Evolutionary conservation across 163 green algal species (phyloP).

Genomic region (Scenedesmus sp.): DNA sequence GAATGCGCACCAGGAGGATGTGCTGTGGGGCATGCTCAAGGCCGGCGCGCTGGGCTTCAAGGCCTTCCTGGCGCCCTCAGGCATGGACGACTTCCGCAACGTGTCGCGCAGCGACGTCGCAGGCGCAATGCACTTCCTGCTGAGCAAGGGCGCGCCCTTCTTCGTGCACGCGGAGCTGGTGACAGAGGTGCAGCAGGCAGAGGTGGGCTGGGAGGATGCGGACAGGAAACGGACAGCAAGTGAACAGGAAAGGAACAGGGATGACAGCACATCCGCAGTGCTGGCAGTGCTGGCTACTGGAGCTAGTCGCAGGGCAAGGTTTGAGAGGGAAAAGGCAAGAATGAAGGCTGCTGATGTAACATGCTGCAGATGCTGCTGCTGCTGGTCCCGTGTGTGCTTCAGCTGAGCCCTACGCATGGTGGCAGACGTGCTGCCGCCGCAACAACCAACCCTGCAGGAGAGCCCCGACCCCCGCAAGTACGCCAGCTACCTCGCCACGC

Average conservation of each 20-base stretch:
- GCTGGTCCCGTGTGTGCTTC: too few species aligned
- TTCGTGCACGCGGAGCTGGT: constrained; percentile 93
- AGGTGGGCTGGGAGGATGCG: too few species aligned
- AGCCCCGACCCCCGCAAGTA: constrained; percentile 63
- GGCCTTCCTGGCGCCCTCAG: constrained; percentile 93
- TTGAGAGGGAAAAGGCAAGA: too few species aligned
- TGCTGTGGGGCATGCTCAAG: constrained; percentile 81
- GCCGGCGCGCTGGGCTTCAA: constrained; percentile 95
- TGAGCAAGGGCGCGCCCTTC: constrained; percentile 77
- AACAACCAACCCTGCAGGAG: not conserved
- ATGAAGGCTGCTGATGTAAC: not conserved
- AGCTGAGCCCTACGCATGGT: not conserved
- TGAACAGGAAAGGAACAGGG: too few species aligned
- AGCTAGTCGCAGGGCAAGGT: too few species aligned
- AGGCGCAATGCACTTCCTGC: constrained; percentile 86
- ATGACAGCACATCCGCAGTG: too few species aligned
- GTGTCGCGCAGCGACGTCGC: constrained; percentile 77
- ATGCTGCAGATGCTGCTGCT: not conserved
- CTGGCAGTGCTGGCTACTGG: too few species aligned
- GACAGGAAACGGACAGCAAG: too few species aligned
- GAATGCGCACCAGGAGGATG: constrained; percentile 79
- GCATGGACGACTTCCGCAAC: constrained; percentile 93
- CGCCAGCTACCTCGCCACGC: constrained; percentile 76
- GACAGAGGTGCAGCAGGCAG: constrained; percentile 41
- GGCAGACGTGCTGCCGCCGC: too few species aligned